These are phyloP conservation scores for Cladophialophora psammophila DNA, from an alignment of 2,329 filamentous ascomycete genomes.

Conservation along the genomic window DNA sequence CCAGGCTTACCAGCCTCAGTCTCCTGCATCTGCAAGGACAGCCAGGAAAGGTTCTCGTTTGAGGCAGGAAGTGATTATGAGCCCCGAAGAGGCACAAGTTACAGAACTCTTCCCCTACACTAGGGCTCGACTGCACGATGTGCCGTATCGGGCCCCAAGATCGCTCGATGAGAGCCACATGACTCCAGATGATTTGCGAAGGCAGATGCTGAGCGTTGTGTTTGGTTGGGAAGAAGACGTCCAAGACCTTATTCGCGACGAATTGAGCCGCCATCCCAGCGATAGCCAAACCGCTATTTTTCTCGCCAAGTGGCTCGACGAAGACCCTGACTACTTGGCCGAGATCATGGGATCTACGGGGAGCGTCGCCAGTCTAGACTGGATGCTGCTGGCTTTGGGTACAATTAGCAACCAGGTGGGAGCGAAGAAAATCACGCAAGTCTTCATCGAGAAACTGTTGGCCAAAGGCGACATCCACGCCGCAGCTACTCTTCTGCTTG, in stretches of 20 bases:
- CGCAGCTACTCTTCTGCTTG: conserved; percentile 89
- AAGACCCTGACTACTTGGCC: conserved; percentile 81
- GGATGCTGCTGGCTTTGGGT: conserved; percentile 94
- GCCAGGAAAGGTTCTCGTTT: conserved; percentile 68
- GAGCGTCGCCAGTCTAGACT: conserved; percentile 91
- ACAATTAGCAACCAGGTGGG: conserved; percentile 80
- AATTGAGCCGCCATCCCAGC: conserved; percentile 73
- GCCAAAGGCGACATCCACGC: conserved; percentile 91
- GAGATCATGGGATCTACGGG: conserved; percentile 73
- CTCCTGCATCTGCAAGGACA: conserved; percentile 56
- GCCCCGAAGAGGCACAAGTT: conserved; percentile 74
- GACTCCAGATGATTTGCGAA: conserved; percentile 78
- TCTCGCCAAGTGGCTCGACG: conserved; percentile 90
- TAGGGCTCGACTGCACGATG: conserved; percentile 78
- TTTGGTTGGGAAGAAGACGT: conserved; percentile 95
- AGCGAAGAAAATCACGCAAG: conserved; percentile 87
- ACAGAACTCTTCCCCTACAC: conserved; percentile 88
- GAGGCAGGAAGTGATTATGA: conserved; percentile 79
- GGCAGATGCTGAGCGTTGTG: conserved; percentile 90
- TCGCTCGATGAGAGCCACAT: conserved; percentile 64
- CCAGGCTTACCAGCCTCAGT: conserved; percentile 54
- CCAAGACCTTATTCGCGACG: conserved; percentile 80
- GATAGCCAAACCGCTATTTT: conserved; percentile 82
- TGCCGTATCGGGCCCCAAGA: conserved; percentile 77
- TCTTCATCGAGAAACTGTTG: conserved; percentile 87